phyloP scores from a whole-genome alignment of 805 yeast genomes.

The Hagleromyces aurorensis region DNA sequence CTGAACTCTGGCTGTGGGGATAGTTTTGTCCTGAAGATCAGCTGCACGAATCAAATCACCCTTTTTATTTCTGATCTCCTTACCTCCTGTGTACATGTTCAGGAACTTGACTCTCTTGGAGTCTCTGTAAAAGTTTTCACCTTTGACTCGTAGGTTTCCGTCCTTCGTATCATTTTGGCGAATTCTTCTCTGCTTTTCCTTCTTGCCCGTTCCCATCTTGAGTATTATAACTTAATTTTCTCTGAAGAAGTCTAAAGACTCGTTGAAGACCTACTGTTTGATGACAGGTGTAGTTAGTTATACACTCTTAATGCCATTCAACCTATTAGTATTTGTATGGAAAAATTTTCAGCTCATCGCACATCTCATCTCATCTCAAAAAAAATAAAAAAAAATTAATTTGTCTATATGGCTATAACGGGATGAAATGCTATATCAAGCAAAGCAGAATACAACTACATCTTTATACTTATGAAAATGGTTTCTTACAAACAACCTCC shows the following conservation, averaged over 20 bases:
- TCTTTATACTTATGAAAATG: too few relatives aligned
- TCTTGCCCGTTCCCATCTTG: constrained; percentile 85
- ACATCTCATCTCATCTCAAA: constrained; percentile 4
- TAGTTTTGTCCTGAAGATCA: constrained; percentile 73
- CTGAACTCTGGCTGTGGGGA: constrained; percentile 88
- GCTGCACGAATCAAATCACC: constrained; percentile 90
- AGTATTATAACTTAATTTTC: too few relatives aligned
- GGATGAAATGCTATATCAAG: too few relatives aligned
- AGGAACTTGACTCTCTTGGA: constrained; percentile 85
- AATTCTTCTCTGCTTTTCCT: constrained; percentile 78
- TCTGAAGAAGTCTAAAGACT: too few relatives aligned
- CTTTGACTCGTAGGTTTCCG: constrained; percentile 89
- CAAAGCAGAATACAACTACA: too few relatives aligned
- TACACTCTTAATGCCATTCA: too few relatives aligned
- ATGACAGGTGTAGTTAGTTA: too few relatives aligned
- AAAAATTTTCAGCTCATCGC: constrained; percentile 4
- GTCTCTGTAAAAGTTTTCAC: constrained; percentile 94
- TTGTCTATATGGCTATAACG: too few relatives aligned
- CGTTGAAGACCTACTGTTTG: too few relatives aligned
- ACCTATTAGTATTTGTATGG: too few relatives aligned
- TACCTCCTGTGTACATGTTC: constrained; percentile 89
- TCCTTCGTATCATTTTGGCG: constrained; percentile 78
- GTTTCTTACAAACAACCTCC: too few relatives aligned
- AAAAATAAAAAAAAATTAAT: too few relatives aligned
- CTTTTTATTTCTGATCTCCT: constrained; percentile 74